Percentiles rank a stretch among this genome's conserved stretches.
Evolutionary conservation across 352 stramenopile genomes (phyloP).

Genomic region (Thraustochytrium striatum): DNA sequence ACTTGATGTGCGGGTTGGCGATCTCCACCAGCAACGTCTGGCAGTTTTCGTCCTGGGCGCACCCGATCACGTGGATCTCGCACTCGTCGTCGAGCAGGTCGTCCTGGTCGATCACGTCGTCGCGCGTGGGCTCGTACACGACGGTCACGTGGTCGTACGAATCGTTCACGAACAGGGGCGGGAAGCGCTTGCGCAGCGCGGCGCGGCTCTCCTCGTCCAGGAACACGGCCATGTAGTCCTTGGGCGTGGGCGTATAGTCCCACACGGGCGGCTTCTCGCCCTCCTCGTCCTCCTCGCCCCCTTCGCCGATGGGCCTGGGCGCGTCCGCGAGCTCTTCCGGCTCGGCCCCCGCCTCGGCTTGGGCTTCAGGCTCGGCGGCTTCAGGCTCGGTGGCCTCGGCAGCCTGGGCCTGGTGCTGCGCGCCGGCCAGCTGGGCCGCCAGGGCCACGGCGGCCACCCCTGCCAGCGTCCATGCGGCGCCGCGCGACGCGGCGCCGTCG

Average conservation of each 20-base stretch:
- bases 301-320: too few relatives aligned
- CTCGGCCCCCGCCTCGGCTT: too few relatives aligned
- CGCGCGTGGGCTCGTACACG: constrained; percentile 25
- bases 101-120: constrained; percentile 31
- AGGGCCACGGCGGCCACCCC: too few relatives aligned
- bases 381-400: too few relatives aligned
- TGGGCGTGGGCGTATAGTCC: constrained; percentile 12
- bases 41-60: constrained; percentile 39
- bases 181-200: constrained; percentile 21
- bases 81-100: constrained; percentile 31
- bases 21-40: constrained; percentile 27
- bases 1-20: neutral
- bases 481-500: too few relatives aligned
- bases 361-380: too few relatives aligned
- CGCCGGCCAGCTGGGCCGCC: too few relatives aligned
- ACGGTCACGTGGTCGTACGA: constrained; percentile 43
- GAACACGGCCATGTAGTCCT: constrained; percentile 25
- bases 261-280: constrained; percentile 23
- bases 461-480: too few relatives aligned
- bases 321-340: too few relatives aligned
- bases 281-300: too few relatives aligned
- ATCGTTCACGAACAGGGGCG: constrained; percentile 6
- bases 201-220: constrained; percentile 23
- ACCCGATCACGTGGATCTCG: constrained; percentile 27
- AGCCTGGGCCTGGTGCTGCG: too few relatives aligned